Conservation (phyloP, 1,284 basidiomycete species). For the Clitocybe nebularis region DNA sequence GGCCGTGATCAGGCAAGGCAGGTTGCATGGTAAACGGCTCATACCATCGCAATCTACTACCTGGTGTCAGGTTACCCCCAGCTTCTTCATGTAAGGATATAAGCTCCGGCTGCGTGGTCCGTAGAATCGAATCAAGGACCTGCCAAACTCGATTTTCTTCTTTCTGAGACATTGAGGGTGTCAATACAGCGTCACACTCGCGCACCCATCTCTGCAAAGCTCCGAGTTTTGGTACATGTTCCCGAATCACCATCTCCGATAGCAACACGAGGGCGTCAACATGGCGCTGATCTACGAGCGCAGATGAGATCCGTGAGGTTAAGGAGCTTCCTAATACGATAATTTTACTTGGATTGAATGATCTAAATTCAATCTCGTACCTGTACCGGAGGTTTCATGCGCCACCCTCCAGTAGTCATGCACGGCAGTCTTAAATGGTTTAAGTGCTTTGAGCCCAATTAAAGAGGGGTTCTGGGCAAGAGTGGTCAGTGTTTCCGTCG, state of each 20-base stretch:
- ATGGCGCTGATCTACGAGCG: conserved; percentile 39
- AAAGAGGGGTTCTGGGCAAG: conserved; percentile 26
- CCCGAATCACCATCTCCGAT: conserved; percentile 48
- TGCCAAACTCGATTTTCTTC: conserved; percentile 35
- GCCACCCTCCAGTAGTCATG: conserved; percentile 34
- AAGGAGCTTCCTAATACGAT: conserved; percentile 29
- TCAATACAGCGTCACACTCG: conserved; percentile 48
- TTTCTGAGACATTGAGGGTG: conserved; percentile 27
- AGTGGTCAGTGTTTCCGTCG: conserved; percentile 27
- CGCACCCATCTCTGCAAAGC: conserved; percentile 54
- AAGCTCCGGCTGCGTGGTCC: conserved; percentile 35
- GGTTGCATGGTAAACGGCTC: conserved; percentile 25
- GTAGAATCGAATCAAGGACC: conserved; percentile 47
- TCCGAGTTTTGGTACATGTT: conserved; percentile 48
- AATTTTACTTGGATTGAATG: not conserved
- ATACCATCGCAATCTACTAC: conserved; percentile 27
- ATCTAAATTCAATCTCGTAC: conserved; percentile 12
- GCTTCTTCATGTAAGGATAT: conserved; percentile 19
- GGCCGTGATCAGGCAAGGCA: not conserved
- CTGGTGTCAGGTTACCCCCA: conserved; percentile 22
- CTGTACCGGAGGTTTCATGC: conserved; percentile 26
- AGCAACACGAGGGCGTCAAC: conserved; percentile 46
- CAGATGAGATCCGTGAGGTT: conserved; percentile 43
- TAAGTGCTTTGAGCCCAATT: conserved; percentile 27
- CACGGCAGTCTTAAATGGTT: conserved; percentile 31